A percentile compares a stretch with the other conserved stretches of the same genome.
Conservation (phyloP, 768 basidiomycete species). For the Tricholoma matsutake region DNA sequence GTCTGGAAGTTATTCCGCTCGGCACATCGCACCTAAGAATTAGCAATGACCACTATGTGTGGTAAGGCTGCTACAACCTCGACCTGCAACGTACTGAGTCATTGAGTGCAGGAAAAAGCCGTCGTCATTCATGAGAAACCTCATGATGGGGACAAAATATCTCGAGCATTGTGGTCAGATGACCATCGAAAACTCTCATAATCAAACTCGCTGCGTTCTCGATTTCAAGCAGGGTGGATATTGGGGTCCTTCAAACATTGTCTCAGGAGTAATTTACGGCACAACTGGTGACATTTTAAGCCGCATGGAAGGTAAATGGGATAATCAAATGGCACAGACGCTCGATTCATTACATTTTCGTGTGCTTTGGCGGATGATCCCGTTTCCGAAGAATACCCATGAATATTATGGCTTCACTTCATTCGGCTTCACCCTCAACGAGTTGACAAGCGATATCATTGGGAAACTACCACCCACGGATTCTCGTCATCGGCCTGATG, state of each 20-base stretch:
- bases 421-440: slow-evolving; percentile 79
- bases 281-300: slow-evolving; percentile 51
- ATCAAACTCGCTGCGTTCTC: slow-evolving; percentile 57
- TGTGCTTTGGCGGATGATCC: slow-evolving; percentile 72
- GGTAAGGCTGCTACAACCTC: slow-evolving; percentile 41
- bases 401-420: slow-evolving; percentile 83
- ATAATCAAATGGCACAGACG: slow-evolving; percentile 72
- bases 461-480: slow-evolving; percentile 74
- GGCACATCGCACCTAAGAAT: slow-evolving; percentile 69
- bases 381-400: slow-evolving; percentile 68
- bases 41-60: slow-evolving; percentile 64
- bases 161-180: slow-evolving; percentile 83
- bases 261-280: slow-evolving; percentile 59
- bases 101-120: slow-evolving; percentile 65
- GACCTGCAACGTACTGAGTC: neutral
- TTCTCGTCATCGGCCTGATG: slow-evolving; percentile 78
- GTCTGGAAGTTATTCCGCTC: slow-evolving; percentile 80
- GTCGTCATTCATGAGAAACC: slow-evolving; percentile 83
- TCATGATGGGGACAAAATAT: slow-evolving; percentile 90
- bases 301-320: slow-evolving; percentile 87
- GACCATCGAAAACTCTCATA: slow-evolving; percentile 62
- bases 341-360: slow-evolving; percentile 66
- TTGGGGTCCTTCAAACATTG: slow-evolving; percentile 74
- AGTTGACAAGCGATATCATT: slow-evolving; percentile 64
- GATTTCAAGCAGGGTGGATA: slow-evolving; percentile 87